Percentiles rank a stretch among this genome's conserved stretches.
phyloP scores from a whole-genome alignment of 306 rosid genomes.

The Geum urbanum region DNA sequence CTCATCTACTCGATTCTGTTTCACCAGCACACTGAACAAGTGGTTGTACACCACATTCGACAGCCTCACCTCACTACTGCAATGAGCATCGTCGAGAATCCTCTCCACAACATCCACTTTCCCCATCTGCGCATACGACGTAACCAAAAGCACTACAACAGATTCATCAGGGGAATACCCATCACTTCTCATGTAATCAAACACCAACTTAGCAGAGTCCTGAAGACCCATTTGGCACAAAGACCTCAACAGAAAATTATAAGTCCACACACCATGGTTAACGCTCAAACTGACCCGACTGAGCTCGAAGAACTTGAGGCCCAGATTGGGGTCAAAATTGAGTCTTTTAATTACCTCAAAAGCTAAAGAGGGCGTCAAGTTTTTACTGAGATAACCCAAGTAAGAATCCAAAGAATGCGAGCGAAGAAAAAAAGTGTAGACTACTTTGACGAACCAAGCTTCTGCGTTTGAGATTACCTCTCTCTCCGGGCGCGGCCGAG shows the following conservation, averaged over 20 bases:
- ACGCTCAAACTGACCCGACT: slow-evolving; percentile 46
- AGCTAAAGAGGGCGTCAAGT: slow-evolving; percentile 56
- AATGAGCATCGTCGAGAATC: slow-evolving; percentile 45
- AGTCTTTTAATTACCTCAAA: slow-evolving; percentile 67
- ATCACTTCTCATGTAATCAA: slow-evolving; percentile 66
- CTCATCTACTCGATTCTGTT: slow-evolving; percentile 43
- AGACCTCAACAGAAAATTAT: slow-evolving; percentile 58
- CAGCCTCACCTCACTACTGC: slow-evolving; percentile 36
- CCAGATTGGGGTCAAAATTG: slow-evolving; percentile 41
- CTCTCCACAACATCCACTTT: slow-evolving; percentile 50
- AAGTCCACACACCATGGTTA: slow-evolving; percentile 48
- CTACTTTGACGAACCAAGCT: slow-evolving; percentile 73
- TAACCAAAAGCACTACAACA: slow-evolving; percentile 53
- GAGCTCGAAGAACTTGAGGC: slow-evolving; percentile 61
- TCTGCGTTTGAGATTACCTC: slow-evolving; percentile 48
- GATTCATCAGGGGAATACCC: slow-evolving; percentile 56
- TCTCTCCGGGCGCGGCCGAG: slow-evolving; percentile 33
- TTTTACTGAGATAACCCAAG: slow-evolving; percentile 40
- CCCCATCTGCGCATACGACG: slow-evolving; percentile 50
- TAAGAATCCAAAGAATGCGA: slow-evolving; percentile 42
- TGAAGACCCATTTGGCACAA: slow-evolving; percentile 64
- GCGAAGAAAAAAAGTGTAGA: slow-evolving; percentile 58
- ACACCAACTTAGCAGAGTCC: slow-evolving; percentile 52
- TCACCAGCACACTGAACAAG: slow-evolving; percentile 53
- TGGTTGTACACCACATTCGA: slow-evolving; percentile 52